phyloP scores from a whole-genome alignment of 129 eudicot genomes.

The Arctium lappa region DNA sequence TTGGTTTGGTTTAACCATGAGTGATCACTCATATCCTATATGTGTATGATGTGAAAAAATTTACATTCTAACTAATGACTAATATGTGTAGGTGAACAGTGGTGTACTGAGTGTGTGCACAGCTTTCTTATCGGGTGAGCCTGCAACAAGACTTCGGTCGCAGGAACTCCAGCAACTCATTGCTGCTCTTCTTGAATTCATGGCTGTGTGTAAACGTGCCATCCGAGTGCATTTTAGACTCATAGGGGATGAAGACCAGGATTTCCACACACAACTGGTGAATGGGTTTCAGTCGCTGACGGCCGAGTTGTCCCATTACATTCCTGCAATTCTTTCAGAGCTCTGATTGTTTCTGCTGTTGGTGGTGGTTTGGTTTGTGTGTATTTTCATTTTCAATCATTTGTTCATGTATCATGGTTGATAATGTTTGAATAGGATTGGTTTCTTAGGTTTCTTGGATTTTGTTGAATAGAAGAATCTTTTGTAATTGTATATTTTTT shows the following conservation, averaged over 20 bases:
- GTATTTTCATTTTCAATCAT: conserved; percentile 13
- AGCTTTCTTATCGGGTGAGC: conserved; percentile 96
- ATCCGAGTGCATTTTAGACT: conserved; percentile 94
- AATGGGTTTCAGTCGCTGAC: conserved; percentile 99
- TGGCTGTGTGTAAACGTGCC: conserved; percentile 99
- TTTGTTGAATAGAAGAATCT: conserved; percentile 14
- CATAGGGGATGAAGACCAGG: conserved; percentile 98
- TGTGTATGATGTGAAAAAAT: background rate
- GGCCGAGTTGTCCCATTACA: conserved; percentile 96
- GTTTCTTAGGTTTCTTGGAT: conserved; percentile 16
- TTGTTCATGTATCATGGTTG: conserved; percentile 28
- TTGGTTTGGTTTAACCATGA: background rate
- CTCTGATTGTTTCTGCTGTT: conserved; percentile 43
- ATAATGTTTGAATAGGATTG: conserved; percentile 27
- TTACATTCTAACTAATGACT: background rate
- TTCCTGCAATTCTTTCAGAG: conserved; percentile 98
- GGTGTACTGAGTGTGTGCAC: conserved; percentile 98
- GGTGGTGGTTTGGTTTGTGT: conserved; percentile 12
- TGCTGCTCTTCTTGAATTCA: conserved; percentile 96
- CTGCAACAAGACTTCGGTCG: conserved; percentile 94
- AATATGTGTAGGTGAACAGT: conserved; percentile 75
- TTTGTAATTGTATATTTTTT: conserved; percentile 27
- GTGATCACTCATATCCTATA: background rate
- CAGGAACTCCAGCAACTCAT: conserved; percentile 96
- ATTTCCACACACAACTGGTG: conserved; percentile 92